Evolutionary conservation across 1,139 yeast genomes (phyloP).

Genomic region (Yamadazyma pseudoaaseri): DNA sequence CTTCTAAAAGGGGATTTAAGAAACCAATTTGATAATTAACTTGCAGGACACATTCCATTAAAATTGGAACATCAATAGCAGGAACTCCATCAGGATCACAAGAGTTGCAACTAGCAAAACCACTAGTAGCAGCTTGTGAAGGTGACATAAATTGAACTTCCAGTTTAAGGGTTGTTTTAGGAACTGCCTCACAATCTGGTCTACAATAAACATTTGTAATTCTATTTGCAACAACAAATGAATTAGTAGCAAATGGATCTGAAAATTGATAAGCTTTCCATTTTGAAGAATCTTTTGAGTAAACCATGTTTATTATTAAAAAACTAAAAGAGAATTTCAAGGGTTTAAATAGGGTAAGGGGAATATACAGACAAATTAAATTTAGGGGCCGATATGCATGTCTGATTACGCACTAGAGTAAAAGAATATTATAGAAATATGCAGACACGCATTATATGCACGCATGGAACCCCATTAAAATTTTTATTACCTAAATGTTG

Average conservation of each 20-base stretch:
- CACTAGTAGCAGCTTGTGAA: slow-evolving; percentile 42
- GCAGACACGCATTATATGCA: background rate
- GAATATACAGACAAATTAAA: background rate
- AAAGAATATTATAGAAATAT: background rate
- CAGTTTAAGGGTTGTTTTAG: slow-evolving; percentile 40
- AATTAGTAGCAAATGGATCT: slow-evolving; percentile 64
- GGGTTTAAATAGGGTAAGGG: slow-evolving; percentile 4
- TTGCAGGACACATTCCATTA: slow-evolving; percentile 55
- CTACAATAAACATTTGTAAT: slow-evolving; percentile 49
- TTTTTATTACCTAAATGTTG: too few species aligned
- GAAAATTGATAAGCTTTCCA: slow-evolving; percentile 68
- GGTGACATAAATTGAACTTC: slow-evolving; percentile 41
- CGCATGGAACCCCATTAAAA: too few species aligned
- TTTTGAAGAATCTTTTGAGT: slow-evolving; percentile 46
- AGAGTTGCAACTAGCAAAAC: slow-evolving; percentile 50
- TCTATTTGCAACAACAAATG: slow-evolving; percentile 53
- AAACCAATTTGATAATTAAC: slow-evolving; percentile 62
- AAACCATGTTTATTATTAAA: slow-evolving; percentile 17
- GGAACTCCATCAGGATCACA: slow-evolving; percentile 48
- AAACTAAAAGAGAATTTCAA: slow-evolving; percentile 1
- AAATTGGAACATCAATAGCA: slow-evolving; percentile 50
- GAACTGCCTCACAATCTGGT: slow-evolving; percentile 64
- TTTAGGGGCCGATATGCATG: slow-evolving; percentile 2
- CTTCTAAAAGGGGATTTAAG: slow-evolving; percentile 48
- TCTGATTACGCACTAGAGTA: slow-evolving; percentile 2